Conservation (phyloP, 768 basidiomycete species). For the Boletus subparvulus region DNA sequence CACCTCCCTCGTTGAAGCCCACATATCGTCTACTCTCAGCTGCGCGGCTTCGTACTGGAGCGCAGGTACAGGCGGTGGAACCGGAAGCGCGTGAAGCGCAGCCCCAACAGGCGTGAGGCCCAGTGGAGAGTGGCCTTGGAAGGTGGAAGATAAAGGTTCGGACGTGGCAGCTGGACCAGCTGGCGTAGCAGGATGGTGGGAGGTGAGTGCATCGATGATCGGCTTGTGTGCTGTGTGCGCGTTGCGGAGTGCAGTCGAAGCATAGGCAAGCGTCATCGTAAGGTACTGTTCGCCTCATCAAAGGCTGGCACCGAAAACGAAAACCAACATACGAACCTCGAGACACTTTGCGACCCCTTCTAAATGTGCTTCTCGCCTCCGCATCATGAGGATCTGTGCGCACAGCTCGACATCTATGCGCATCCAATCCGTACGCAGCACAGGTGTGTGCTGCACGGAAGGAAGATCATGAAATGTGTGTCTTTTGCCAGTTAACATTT, state of each 20-base stretch:
- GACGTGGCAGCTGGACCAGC: background rate
- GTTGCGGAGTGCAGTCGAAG: constrained; percentile 56
- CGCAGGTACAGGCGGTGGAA: constrained; percentile 33
- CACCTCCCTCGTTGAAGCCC: constrained; percentile 60
- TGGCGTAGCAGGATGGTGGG: constrained; percentile 8
- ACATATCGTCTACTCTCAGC: constrained; percentile 62
- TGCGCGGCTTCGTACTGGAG: constrained; percentile 73
- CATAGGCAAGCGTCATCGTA: constrained; percentile 49
- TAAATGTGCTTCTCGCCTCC: constrained; percentile 65
- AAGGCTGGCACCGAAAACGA: constrained; percentile 1
- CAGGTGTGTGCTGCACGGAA: constrained; percentile 46
- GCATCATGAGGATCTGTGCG: constrained; percentile 70
- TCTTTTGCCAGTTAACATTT: constrained; percentile 36
- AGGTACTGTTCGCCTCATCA: constrained; percentile 41
- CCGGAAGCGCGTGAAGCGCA: constrained; percentile 36
- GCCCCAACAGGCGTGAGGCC: constrained; percentile 28
- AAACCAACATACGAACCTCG: constrained; percentile 38
- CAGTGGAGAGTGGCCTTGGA: constrained; percentile 1
- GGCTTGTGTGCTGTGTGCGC: constrained; percentile 56
- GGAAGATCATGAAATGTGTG: constrained; percentile 66
- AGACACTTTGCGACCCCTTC: constrained; percentile 61
- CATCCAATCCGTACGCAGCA: constrained; percentile 64
- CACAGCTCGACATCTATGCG: constrained; percentile 77
- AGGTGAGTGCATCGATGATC: constrained; percentile 46
- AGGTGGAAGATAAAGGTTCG: background rate